These are phyloP conservation scores for Sclerotinia spermophila DNA, from an alignment of 2,329 filamentous ascomycete species.

Conservation along the genomic window DNA sequence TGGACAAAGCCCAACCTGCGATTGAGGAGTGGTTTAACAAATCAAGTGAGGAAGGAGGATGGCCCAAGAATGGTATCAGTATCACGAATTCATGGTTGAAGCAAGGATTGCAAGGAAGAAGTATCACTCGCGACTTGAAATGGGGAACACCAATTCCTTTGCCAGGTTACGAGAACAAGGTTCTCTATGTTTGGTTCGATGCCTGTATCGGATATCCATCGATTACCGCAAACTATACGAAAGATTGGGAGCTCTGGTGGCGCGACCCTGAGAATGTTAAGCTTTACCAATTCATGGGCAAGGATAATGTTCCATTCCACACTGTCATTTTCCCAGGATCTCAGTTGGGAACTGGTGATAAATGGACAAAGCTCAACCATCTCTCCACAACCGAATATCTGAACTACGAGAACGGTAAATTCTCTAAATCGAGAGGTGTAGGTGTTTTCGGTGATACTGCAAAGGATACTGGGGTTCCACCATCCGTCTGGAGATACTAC, in stretches of 20 bases:
- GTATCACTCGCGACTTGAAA: conserved; percentile 87
- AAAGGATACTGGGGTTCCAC: conserved; percentile 76
- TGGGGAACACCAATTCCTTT: conserved; percentile 66
- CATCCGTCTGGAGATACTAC: conserved; percentile 93
- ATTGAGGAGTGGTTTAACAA: conserved; percentile 75
- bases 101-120: conserved; percentile 78
- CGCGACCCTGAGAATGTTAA: conserved; percentile 81
- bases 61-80: conserved; percentile 70
- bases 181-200: conserved; percentile 85
- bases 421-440: conserved; percentile 84
- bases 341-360: conserved; percentile 77
- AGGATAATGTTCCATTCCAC: conserved; percentile 80
- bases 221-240: conserved; percentile 86
- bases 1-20: conserved; percentile 76
- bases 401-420: conserved; percentile 86
- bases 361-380: conserved; percentile 87
- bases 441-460: conserved; percentile 91
- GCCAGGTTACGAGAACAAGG: conserved; percentile 65
- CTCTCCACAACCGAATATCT: conserved; percentile 87
- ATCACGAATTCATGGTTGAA: conserved; percentile 81
- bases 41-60: conserved; percentile 68
- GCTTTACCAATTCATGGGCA: conserved; percentile 93
- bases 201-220: conserved; percentile 94
- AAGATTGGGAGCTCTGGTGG: conserved; percentile 94
- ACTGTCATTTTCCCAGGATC: conserved; percentile 87